Conservation (phyloP, 2,329 filamentous ascomycete species). For the Fusarium sp. region DNA sequence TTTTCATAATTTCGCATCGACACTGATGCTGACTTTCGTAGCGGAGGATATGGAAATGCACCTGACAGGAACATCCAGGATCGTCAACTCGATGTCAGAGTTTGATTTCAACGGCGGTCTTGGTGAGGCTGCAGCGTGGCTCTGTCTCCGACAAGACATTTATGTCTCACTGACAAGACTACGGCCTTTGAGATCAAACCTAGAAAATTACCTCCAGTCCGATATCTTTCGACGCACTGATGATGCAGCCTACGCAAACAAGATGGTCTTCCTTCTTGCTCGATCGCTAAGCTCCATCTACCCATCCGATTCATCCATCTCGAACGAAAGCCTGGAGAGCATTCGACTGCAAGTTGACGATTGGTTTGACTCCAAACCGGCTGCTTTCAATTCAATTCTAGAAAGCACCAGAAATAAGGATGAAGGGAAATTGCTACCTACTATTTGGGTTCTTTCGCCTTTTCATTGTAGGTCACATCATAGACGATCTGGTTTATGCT, state of each 20-base stretch:
- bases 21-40: neutral
- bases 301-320: neutral
- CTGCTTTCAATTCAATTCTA: neutral
- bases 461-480: neutral
- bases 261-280: neutral
- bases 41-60: slow-evolving; percentile 2
- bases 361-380: neutral
- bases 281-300: neutral
- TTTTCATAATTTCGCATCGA: neutral
- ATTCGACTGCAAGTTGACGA: neutral
- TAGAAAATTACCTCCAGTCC: neutral
- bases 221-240: neutral
- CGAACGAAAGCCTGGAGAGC: neutral
- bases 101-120: slow-evolving; percentile 1
- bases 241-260: neutral
- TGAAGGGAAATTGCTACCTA: neutral
- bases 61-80: neutral
- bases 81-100: neutral
- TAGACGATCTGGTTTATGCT: neutral
- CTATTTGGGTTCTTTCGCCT: neutral
- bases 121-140: neutral
- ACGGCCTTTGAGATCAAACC: neutral
- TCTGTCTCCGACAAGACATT: neutral
- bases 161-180: neutral
- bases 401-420: neutral